These are phyloP conservation scores for Lunularia cruciata DNA, from an alignment of 225 moss, liverwort and hornwort species.

Conservation along the genomic window DNA sequence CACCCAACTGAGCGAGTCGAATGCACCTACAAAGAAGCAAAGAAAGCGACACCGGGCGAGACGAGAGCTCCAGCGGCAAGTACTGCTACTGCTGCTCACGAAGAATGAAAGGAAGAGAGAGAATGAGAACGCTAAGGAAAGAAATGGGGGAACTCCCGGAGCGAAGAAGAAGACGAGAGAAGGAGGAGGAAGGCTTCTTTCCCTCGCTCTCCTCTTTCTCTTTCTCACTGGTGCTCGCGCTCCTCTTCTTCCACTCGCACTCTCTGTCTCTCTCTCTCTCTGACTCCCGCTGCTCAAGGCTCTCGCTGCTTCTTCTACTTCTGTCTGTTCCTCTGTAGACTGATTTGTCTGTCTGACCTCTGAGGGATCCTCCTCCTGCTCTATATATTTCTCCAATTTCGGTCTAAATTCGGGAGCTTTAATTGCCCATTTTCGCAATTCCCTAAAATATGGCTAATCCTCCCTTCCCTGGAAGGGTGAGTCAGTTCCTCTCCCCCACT, in stretches of 20 bases:
- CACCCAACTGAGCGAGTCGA: too few species aligned
- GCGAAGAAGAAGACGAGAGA: not conserved
- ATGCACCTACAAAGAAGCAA: too few species aligned
- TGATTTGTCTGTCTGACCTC: not conserved
- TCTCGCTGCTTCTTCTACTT: not conserved
- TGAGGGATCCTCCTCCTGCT: not conserved
- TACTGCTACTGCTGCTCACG: not conserved
- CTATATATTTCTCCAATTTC: conserved; percentile 22
- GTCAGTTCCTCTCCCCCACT: not conserved
- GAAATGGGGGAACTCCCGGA: too few species aligned
- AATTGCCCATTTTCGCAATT: conserved; percentile 12
- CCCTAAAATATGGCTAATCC: not conserved
- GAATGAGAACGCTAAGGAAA: not conserved
- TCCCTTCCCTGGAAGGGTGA: not conserved
- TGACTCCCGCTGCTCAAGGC: not conserved
- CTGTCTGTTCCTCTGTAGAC: too few species aligned
- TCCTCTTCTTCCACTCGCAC: not conserved
- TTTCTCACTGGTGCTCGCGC: not conserved
- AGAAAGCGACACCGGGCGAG: not conserved
- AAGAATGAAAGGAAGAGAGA: not conserved
- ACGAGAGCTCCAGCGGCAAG: not conserved
- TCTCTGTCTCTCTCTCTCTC: not conserved
- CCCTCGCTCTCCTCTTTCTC: not conserved
- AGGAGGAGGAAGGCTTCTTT: too few species aligned
- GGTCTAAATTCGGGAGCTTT: conserved; percentile 10